Percentiles rank a stretch among this genome's conserved stretches.
Conservation (phyloP, 1,139 yeast genomes). For the Debaryomyces singareniensis region DNA sequence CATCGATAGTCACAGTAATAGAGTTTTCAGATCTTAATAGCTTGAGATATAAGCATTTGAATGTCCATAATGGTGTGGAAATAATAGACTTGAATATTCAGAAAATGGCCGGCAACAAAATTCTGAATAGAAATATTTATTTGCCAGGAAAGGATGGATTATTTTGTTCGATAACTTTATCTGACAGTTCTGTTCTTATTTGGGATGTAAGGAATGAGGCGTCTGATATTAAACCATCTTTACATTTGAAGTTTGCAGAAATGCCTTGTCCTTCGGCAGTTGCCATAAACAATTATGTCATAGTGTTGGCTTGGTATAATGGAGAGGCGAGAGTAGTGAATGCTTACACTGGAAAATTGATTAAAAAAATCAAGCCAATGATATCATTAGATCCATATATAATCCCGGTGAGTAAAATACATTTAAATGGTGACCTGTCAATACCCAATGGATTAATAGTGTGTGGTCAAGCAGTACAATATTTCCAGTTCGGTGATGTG, state of each 20-base stretch:
- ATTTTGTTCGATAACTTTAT: slow-evolving; percentile 27
- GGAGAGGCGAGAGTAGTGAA: slow-evolving; percentile 63
- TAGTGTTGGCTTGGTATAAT: slow-evolving; percentile 56
- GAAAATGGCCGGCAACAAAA: slow-evolving; percentile 6
- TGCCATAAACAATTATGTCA: slow-evolving; percentile 37
- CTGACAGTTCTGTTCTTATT: slow-evolving; percentile 32
- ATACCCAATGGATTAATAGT: slow-evolving; percentile 48
- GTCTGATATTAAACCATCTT: slow-evolving; percentile 13
- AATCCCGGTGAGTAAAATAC: slow-evolving; percentile 38
- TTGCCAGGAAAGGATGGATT: slow-evolving; percentile 35
- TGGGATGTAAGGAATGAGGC: slow-evolving; percentile 31
- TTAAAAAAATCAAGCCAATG: slow-evolving; percentile 42
- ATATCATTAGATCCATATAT: slow-evolving; percentile 15
- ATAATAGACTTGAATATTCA: slow-evolving; percentile 17
- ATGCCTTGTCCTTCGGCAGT: slow-evolving; percentile 17
- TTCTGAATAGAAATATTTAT: slow-evolving; percentile 9
- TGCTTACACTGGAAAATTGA: slow-evolving; percentile 50
- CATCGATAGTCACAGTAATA: slow-evolving; percentile 18
- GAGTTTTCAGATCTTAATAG: slow-evolving; percentile 12
- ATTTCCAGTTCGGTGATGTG: slow-evolving; percentile 51
- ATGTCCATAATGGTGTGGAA: slow-evolving; percentile 10
- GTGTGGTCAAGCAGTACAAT: slow-evolving; percentile 54
- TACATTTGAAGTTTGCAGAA: slow-evolving; percentile 13
- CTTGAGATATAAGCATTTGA: slow-evolving; percentile 6
- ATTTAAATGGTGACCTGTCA: slow-evolving; percentile 34